Conservation (phyloP, 441 rosid species). For the Iberis amara region DNA sequence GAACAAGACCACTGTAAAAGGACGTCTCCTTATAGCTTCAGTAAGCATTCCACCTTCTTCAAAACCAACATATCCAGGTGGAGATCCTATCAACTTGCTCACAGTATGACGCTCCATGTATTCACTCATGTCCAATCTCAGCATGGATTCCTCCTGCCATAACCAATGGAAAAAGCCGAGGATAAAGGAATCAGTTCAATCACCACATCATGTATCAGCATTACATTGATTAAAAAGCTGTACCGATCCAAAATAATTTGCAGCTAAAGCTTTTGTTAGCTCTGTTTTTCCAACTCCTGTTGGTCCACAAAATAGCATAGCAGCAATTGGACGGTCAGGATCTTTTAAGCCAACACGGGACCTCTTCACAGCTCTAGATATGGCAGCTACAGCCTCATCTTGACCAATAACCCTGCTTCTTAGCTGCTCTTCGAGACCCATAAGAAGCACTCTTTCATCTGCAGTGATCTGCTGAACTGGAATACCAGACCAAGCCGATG, state of each 20-base stretch:
- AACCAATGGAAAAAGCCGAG: constrained; percentile 14
- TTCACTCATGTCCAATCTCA: constrained; percentile 81
- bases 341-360: constrained; percentile 67
- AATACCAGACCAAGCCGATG: constrained; percentile 73
- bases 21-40: constrained; percentile 73
- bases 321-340: constrained; percentile 66
- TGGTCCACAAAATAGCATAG: constrained; percentile 80
- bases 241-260: constrained; percentile 81
- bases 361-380: constrained; percentile 75
- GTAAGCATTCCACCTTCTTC: constrained; percentile 75
- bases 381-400: constrained; percentile 67
- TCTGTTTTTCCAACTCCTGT: constrained; percentile 81
- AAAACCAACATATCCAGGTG: constrained; percentile 70
- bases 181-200: neutral
- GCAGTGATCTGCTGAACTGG: constrained; percentile 77
- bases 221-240: constrained; percentile 27
- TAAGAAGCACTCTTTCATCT: constrained; percentile 55
- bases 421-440: constrained; percentile 62
- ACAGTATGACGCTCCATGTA: constrained; percentile 80
- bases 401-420: constrained; percentile 66
- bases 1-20: constrained; percentile 61
- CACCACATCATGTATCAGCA: constrained; percentile 12
- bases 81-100: constrained; percentile 71
- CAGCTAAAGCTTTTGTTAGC: constrained; percentile 63
- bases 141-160: constrained; percentile 69